A percentile compares a stretch with the other conserved stretches of the same genome.
Conservation (phyloP, 1,284 basidiomycete genomes). For the Ceratobasidium sp. region DNA sequence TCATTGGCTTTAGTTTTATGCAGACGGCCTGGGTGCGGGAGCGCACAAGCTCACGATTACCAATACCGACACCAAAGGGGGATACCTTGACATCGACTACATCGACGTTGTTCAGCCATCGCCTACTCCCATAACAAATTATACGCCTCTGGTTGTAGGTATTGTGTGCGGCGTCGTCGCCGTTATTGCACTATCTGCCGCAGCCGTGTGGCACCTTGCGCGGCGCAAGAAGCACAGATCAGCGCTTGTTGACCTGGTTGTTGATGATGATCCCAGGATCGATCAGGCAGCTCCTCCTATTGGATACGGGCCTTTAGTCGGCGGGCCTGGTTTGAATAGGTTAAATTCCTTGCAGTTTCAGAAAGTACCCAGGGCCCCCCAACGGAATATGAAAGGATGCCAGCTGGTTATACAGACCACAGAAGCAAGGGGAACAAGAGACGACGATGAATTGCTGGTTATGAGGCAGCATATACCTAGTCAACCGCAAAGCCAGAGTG, state of each 20-base stretch:
- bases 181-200: background rate
- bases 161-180: slow-evolving; percentile 19
- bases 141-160: slow-evolving; percentile 20
- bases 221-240: too few relatives aligned
- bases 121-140: background rate
- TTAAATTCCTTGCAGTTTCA: too few relatives aligned
- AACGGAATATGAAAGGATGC: too few relatives aligned
- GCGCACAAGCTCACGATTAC: slow-evolving; percentile 30
- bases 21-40: slow-evolving; percentile 34
- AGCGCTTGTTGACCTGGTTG: background rate
- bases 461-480: too few relatives aligned
- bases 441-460: too few relatives aligned
- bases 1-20: slow-evolving; percentile 36
- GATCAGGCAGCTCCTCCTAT: slow-evolving; percentile 10
- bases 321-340: too few relatives aligned
- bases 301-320: slow-evolving; percentile 11
- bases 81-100: slow-evolving; percentile 33
- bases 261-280: background rate
- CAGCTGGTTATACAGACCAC: too few relatives aligned
- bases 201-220: slow-evolving; percentile 10
- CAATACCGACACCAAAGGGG: slow-evolving; percentile 7
- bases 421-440: too few relatives aligned
- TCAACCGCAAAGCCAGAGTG: too few relatives aligned
- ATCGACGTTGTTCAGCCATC: slow-evolving; percentile 25
- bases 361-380: too few relatives aligned